Base-by-base conservation (phyloP, 129 eudicot genomes). In the Lactuca saligna region DNA sequence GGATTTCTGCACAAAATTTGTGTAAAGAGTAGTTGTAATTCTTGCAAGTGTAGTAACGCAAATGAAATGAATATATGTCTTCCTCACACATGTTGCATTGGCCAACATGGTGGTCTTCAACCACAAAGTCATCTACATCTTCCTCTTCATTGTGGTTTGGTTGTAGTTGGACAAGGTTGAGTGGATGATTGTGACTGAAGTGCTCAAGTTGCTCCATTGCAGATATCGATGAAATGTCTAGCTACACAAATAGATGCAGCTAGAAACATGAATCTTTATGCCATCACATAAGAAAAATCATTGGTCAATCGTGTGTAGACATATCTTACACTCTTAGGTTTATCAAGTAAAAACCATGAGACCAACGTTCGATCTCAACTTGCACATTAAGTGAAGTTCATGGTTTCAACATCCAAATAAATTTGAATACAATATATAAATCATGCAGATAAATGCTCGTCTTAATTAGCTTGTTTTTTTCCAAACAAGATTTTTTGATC, bases 1-100 rank as follows among this genome's bases (percentile, higher is more conserved):
- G 61, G 16, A 67, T 5, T 16, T 67, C 61, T 4, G 44, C 71
- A 49, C 71, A 66, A 7, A 50, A 50, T 32, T 49, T 66, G 9
- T 63, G 68, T 9, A 39, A 7, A 4, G 37, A 63, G 68, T 41
- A 63, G 35, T 63, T 9, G 10, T 55, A 16, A 9, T 1, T 8
- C 51, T 4, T 63, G 5, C 37, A 42, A 8, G 42, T 0, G 7
- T 63, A 63, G 51, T 63, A 63, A 20, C 54, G 5, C 32, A 17
- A 39, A 41, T 63, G 68, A 17, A 63, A 63, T 5, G 38, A 41
- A 63, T 10, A 41, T 5, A 63, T 63, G 3, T 42, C 55, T 42
- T 63, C 54, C 8, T 17, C 17, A 17, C 68, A 63, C 64, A 69
- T 69, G 8, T 69, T 17, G 54, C 74, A 69, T 38, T 55, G 3